Conservation (phyloP, 129 eudicot genomes). For the Saussurea involucrata region DNA sequence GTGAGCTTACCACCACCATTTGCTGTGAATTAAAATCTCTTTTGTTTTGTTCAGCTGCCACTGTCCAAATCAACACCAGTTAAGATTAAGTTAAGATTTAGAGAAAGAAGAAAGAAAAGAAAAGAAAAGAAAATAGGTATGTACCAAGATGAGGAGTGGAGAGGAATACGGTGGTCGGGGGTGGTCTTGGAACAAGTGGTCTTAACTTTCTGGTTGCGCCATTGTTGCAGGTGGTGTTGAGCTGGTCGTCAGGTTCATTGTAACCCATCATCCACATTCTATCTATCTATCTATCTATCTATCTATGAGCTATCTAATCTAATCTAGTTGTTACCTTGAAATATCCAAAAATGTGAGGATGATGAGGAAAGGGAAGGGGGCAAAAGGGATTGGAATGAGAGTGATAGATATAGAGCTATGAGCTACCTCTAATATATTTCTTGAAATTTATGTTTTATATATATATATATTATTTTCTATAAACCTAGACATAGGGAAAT, state of each 20-base stretch:
- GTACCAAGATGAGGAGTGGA: constrained; percentile 39
- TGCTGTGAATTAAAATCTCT: constrained; percentile 51
- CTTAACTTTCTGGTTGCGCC: constrained; percentile 49
- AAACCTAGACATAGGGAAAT: background rate
- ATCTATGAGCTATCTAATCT: too few species aligned
- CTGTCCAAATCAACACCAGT: background rate
- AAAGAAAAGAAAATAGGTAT: background rate
- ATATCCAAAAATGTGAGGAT: constrained; percentile 18
- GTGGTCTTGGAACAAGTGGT: constrained; percentile 52
- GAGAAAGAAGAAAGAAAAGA: background rate
- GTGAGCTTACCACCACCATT: constrained; percentile 67
- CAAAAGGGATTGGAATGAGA: constrained; percentile 33
- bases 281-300: background rate
- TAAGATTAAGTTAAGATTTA: background rate
- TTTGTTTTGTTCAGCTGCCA: constrained; percentile 49
- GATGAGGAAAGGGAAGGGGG: constrained; percentile 14
- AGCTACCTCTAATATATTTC: constrained; percentile 1
- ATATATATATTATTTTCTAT: too few species aligned
- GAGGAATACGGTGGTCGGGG: constrained; percentile 19
- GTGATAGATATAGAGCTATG: constrained; percentile 30
- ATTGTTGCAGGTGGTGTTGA: constrained; percentile 36
- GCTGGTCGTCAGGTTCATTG: constrained; percentile 49
- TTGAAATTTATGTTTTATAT: background rate
- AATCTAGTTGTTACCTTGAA: background rate
- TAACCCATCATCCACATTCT: constrained; percentile 85